phyloP scores from a whole-genome alignment of 495 filamentous ascomycete genomes.

The Xylaria grammica region DNA sequence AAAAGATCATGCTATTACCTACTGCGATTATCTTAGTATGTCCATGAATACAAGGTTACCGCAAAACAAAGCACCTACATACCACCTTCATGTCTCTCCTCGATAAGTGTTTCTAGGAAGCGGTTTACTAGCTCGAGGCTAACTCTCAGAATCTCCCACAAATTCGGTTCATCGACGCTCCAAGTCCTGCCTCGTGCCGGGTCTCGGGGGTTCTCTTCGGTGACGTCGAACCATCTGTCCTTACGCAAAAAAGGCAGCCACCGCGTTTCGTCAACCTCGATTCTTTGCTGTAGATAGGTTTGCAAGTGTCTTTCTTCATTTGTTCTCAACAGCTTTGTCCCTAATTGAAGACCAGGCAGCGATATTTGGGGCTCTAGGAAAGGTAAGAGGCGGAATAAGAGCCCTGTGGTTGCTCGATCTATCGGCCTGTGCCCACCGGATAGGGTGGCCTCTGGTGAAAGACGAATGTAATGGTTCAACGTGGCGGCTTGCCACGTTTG shows the following conservation, averaged over 20 bases:
- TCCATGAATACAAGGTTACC: neutral
- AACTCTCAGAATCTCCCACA: neutral
- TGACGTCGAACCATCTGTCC: slow-evolving; percentile 4
- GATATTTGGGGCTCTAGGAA: neutral
- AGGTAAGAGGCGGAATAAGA: neutral
- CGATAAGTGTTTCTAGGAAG: slow-evolving; percentile 1
- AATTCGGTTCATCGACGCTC: neutral
- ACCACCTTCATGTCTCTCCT: slow-evolving; percentile 10
- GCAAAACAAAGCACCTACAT: neutral
- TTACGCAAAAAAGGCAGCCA: slow-evolving; percentile 8
- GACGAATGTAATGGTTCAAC: neutral
- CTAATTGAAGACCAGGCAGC: neutral
- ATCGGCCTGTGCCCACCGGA: neutral
- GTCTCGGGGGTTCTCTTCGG: neutral
- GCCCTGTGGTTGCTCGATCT: neutral
- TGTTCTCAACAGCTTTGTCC: neutral
- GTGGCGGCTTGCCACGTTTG: neutral
- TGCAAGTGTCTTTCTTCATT: neutral
- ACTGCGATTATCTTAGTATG: slow-evolving; percentile 6
- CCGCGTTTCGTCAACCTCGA: neutral
- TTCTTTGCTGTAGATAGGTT: neutral
- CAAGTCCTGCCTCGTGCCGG: neutral
- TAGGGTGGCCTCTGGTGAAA: neutral
- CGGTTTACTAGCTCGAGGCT: slow-evolving; percentile 1
- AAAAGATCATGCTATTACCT: neutral